Evolutionary conservation across 2,329 filamentous ascomycete species (phyloP).

Genomic region (Colletotrichum filicis): DNA sequence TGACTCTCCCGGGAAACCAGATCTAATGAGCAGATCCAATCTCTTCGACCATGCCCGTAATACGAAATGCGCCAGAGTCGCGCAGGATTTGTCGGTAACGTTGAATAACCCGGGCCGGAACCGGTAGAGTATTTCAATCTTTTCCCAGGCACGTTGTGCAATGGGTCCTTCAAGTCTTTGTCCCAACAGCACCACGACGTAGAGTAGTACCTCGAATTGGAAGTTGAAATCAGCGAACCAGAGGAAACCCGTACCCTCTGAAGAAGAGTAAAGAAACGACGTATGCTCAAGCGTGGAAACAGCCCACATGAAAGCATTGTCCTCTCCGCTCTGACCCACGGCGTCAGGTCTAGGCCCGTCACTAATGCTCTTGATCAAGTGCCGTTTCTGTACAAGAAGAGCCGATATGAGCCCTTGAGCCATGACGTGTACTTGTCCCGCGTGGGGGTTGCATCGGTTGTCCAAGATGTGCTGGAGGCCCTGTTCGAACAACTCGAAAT

Average conservation of each 20-base stretch:
- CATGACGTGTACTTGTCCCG: neutral
- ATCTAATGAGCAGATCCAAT: neutral
- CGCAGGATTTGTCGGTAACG: neutral
- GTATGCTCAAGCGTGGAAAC: neutral
- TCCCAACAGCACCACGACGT: neutral
- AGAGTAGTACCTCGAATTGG: neutral
- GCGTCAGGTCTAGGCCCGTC: neutral
- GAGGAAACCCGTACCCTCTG: neutral
- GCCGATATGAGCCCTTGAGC: neutral
- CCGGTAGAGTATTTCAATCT: neutral
- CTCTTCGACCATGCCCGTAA: neutral
- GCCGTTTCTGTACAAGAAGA: neutral
- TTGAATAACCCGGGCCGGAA: neutral
- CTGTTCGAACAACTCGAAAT: neutral
- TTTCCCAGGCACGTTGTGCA: neutral
- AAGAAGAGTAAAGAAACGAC: neutral
- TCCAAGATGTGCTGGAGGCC: neutral
- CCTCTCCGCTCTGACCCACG: neutral
- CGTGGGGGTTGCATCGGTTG: neutral
- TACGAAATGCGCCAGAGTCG: neutral
- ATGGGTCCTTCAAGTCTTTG: neutral
- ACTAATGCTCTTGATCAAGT: neutral
- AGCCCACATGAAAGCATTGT: neutral
- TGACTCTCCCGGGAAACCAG: neutral
- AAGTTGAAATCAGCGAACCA: neutral